phyloP scores from a whole-genome alignment of 2,329 filamentous ascomycete genomes.

The Fusarium transvaalense region DNA sequence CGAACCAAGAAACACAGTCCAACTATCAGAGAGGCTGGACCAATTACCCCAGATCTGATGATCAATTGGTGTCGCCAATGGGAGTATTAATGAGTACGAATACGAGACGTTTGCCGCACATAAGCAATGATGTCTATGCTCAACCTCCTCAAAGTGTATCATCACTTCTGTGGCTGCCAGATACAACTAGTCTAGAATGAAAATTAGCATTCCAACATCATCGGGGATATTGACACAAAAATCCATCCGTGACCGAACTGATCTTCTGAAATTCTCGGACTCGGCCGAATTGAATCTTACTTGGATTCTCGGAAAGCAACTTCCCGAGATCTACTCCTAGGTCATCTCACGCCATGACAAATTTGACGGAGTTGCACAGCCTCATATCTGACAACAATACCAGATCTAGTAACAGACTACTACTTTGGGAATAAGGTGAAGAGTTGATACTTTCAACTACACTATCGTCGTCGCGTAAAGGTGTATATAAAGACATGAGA shows the following conservation, averaged over 20 bases:
- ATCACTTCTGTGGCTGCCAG: neutral
- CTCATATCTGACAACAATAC: neutral
- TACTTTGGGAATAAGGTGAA: neutral
- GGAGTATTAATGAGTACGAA: neutral
- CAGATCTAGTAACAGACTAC: neutral
- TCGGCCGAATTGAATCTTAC: neutral
- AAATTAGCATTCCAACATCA: no score
- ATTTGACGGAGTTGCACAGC: neutral
- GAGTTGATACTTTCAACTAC: no score
- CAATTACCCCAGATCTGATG: neutral
- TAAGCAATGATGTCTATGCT: neutral
- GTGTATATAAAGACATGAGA: neutral
- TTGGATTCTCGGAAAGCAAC: neutral
- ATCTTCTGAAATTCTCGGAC: neutral
- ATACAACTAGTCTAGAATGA: neutral
- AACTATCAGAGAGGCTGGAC: neutral
- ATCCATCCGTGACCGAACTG: neutral
- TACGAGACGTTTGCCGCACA: neutral
- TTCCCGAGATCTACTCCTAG: neutral
- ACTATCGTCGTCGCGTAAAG: no score
- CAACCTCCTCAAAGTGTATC: neutral
- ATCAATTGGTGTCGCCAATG: slow-evolving; percentile 23
- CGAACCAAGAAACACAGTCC: slow-evolving; percentile 6
- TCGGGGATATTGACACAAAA: neutral
- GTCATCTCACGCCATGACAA: neutral